Evolutionary conservation across 306 rosid genomes (phyloP).

Genomic region (Fagus sylvatica): DNA sequence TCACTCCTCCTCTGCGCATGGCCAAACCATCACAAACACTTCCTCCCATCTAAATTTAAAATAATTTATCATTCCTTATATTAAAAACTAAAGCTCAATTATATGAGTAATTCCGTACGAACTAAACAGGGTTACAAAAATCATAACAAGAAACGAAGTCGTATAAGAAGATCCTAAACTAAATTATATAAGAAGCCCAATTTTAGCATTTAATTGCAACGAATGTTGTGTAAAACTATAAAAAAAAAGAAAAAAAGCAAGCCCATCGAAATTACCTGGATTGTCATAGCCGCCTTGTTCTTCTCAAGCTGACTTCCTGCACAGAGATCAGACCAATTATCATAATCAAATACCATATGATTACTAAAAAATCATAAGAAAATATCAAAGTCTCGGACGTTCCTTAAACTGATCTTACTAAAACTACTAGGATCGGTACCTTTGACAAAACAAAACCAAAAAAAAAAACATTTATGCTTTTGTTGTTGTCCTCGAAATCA

Average conservation of each 20-base stretch:
- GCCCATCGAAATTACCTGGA: slow-evolving; percentile 30
- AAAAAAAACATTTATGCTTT: no score
- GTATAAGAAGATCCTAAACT: neutral
- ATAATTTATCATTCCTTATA: no score
- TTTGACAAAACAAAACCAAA: neutral
- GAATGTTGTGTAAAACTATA: neutral
- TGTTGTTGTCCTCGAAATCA: neutral
- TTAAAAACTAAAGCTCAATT: no score
- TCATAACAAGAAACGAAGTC: no score
- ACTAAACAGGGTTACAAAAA: no score
- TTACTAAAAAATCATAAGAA: neutral
- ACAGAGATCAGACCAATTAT: neutral
- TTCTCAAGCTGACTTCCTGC: slow-evolving; percentile 58
- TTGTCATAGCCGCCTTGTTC: slow-evolving; percentile 53
- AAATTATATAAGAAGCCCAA: neutral
- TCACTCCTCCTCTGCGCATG: no score
- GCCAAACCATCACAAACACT: no score
- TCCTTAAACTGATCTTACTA: neutral
- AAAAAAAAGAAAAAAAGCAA: neutral
- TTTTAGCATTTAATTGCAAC: neutral
- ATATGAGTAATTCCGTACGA: no score
- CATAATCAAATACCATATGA: neutral
- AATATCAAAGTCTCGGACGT: neutral
- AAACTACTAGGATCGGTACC: neutral
- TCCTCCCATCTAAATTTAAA: no score